Conservation (phyloP, 495 filamentous ascomycete genomes). For the Monascus purpureus region DNA sequence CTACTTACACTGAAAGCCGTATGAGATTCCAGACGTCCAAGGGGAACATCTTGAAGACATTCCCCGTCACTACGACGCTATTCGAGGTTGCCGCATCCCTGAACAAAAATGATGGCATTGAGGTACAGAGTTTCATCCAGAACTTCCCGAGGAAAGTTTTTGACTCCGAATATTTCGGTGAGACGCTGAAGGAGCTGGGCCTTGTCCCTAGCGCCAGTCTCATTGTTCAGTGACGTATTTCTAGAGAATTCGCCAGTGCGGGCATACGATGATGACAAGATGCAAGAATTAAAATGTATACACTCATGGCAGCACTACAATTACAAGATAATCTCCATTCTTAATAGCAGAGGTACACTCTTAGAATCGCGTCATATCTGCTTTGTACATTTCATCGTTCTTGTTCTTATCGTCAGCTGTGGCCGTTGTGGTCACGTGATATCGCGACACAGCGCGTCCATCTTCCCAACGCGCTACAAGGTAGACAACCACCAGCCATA, state of each 20-base stretch:
- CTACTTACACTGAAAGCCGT: constrained; percentile 63
- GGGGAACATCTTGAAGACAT: constrained; percentile 68
- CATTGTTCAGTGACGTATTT: constrained; percentile 46
- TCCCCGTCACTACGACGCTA: constrained; percentile 74
- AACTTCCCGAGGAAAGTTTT: constrained; percentile 84
- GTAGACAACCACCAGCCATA: no score
- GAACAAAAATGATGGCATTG: constrained; percentile 43
- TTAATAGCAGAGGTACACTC: no score
- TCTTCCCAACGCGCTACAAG: not conserved
- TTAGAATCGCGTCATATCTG: no score
- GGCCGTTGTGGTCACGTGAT: constrained; percentile 35
- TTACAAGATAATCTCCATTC: no score
- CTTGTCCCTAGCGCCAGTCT: constrained; percentile 80
- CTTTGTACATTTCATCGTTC: no score
- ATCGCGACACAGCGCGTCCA: constrained; percentile 10
- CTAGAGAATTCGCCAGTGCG: no score
- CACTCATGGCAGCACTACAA: no score
- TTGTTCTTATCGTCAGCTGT: no score
- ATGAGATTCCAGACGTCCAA: constrained; percentile 63
- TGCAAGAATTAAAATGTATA: no score
- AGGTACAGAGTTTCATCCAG: constrained; percentile 63
- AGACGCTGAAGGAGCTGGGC: constrained; percentile 84
- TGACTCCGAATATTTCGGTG: constrained; percentile 65
- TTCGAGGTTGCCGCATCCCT: constrained; percentile 81
- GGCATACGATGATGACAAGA: no score